A percentile compares a stretch with the other conserved stretches of the same genome.
These are phyloP conservation scores for Ophiosphaerella herpotricha DNA, from an alignment of 2,329 filamentous ascomycete species.

Conservation along the genomic window DNA sequence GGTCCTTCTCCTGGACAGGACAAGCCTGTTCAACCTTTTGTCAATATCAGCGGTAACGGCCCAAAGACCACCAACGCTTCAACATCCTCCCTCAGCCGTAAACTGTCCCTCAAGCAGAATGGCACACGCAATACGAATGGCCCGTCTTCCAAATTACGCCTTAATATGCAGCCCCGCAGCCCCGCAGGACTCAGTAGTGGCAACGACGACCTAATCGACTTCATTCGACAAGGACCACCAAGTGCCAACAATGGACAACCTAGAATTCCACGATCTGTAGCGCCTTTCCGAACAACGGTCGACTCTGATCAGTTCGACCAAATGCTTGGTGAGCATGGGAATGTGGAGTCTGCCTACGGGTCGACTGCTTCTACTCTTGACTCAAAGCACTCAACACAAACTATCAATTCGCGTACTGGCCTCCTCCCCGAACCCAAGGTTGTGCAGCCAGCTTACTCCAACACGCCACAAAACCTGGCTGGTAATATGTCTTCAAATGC, in stretches of 20 bases:
- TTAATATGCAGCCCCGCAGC: constrained; percentile 63
- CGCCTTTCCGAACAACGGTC: constrained; percentile 82
- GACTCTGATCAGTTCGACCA: constrained; percentile 76
- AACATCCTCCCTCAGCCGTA: constrained; percentile 35
- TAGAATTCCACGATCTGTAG: constrained; percentile 79
- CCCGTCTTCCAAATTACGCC: constrained; percentile 30
- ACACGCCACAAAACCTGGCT: constrained; percentile 39
- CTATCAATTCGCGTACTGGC: constrained; percentile 75
- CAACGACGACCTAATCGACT: constrained; percentile 84
- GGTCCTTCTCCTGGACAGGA: constrained; percentile 57
- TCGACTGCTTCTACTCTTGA: constrained; percentile 42
- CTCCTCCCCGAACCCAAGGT: constrained; percentile 55
- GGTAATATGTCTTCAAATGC: constrained; percentile 37
- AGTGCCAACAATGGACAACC: constrained; percentile 62
- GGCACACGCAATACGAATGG: constrained; percentile 20
- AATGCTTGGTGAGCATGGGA: constrained; percentile 41
- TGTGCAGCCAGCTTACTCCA: constrained; percentile 44
- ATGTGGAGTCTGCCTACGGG: constrained; percentile 41
- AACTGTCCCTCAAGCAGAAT: constrained; percentile 30
- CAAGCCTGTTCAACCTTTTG: constrained; percentile 41
- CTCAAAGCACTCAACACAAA: constrained; percentile 57
- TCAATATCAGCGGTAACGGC: constrained; percentile 26
- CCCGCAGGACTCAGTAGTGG: constrained; percentile 71
- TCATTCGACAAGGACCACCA: constrained; percentile 86
- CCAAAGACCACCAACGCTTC: constrained; percentile 24